A percentile compares a stretch with the other conserved stretches of the same genome.
Evolutionary conservation across 2,329 filamentous ascomycete species (phyloP).

Genomic region (Verruconis gallopava): DNA sequence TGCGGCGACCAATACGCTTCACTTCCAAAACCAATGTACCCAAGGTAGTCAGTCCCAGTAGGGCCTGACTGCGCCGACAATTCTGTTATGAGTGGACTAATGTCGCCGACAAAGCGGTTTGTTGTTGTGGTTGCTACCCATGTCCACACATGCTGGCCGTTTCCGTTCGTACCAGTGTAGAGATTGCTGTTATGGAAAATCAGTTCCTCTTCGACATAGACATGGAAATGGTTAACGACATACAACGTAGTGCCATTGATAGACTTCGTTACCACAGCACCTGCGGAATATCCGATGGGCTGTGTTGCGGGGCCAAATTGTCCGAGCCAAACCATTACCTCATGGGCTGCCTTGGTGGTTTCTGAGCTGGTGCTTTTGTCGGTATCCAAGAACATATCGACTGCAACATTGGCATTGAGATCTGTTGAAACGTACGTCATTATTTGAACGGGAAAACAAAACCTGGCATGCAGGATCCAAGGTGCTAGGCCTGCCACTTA

Average conservation of each 20-base stretch:
- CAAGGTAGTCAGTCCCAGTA: constrained; percentile 37
- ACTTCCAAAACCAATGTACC: constrained; percentile 39
- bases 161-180: constrained; percentile 29
- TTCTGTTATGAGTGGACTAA: constrained; percentile 32
- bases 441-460: not conserved
- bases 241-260: constrained; percentile 31
- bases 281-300: constrained; percentile 31
- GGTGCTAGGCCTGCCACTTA: not conserved
- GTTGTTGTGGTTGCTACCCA: constrained; percentile 31
- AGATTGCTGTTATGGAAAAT: constrained; percentile 23
- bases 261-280: constrained; percentile 22
- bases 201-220: not conserved
- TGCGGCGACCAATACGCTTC: constrained; percentile 33
- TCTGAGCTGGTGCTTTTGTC: constrained; percentile 29
- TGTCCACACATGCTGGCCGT: constrained; percentile 36
- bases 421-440: not conserved
- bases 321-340: constrained; percentile 47
- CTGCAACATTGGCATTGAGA: constrained; percentile 43
- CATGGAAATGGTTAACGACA: not conserved
- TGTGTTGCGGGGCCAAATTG: constrained; percentile 34
- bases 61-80: constrained; percentile 23
- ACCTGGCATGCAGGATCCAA: not conserved
- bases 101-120: constrained; percentile 34
- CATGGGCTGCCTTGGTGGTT: constrained; percentile 29
- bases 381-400: constrained; percentile 45